Base-by-base conservation (phyloP, 495 filamentous ascomycete genomes). In the Parachaetomium inaequale region DNA sequence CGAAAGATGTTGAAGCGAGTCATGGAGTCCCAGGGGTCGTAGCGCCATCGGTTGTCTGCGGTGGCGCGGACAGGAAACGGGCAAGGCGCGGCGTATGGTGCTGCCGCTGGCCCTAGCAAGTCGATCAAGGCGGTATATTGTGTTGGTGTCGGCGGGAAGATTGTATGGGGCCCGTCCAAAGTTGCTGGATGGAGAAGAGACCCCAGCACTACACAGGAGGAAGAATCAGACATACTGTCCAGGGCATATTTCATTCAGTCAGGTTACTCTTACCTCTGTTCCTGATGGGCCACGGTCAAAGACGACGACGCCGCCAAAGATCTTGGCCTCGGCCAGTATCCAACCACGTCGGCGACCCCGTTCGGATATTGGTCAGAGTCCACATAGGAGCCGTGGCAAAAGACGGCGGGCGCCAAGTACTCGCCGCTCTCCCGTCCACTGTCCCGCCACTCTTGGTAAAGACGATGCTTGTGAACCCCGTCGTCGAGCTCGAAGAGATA, bases 11-110 rank as follows among this genome's bases (percentile, higher is more conserved):
- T 43, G 40, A 45, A 57, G 21, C 36, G 31, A 2, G 25, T 45
- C 40, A 43, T 56, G 4, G 54, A 45, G 17, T 45, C 54, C 54
- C 54, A 56, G 2, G 54, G 54, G 14, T 45, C 38, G 36, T 19
- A 57, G 8, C 40, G 25, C 17, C 40, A 57, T 23, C 7, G 0
- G 7, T 46, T 26, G 14, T 45, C 26, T 7, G 19, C 2, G 3
- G 25, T 45, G 7, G 38, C 32, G 26, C 32, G 26, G 11, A 57
- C 32, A 15, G 40, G 55, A n/a, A 46, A 23, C 2, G n/a, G 17
- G 26, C 55, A 57, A 15, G 36, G n/a, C n/a, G n/a, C 14, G 4
- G 25, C 14, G 40, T 17, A 14, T 14, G 26, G 1, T 21, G 14
- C 15, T 5, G 38, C 17, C 2, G 7, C 26, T 14, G 12, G 15